Evolutionary conservation across 768 basidiomycete species (phyloP).

Genomic region (Pleurotus eryngii): DNA sequence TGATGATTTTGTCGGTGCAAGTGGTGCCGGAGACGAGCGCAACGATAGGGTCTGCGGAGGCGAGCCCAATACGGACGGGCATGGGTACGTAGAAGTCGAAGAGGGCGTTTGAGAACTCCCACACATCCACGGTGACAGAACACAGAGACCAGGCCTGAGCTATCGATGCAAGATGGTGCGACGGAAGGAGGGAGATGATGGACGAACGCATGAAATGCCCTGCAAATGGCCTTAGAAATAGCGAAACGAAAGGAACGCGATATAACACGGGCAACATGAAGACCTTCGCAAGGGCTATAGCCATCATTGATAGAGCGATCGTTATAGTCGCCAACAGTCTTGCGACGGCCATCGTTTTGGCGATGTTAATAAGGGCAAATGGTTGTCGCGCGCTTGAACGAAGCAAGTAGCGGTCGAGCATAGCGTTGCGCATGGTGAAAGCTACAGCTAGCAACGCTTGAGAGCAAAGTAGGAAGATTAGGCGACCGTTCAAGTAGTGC

Average conservation of each 20-base stretch:
- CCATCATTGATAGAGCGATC: constrained; percentile 32
- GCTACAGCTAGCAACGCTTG: constrained; percentile 45
- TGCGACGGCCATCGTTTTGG: constrained; percentile 32
- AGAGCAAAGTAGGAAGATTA: constrained; percentile 55
- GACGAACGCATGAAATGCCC: constrained; percentile 59
- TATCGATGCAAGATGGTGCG: constrained; percentile 42
- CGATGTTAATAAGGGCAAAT: constrained; percentile 21
- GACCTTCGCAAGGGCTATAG: constrained; percentile 47
- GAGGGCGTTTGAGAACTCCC: constrained; percentile 61
- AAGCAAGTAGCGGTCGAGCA: constrained; percentile 58
- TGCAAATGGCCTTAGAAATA: constrained; percentile 55
- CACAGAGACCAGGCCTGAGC: constrained; percentile 48
- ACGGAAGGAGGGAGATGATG: constrained; percentile 51
- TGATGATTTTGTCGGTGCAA: constrained; percentile 48
- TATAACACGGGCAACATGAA: constrained; percentile 50
- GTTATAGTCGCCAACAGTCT: constrained; percentile 37
- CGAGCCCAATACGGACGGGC: constrained; percentile 43
- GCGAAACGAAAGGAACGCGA: constrained; percentile 48
- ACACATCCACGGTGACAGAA: constrained; percentile 47
- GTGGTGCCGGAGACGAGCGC: constrained; percentile 64
- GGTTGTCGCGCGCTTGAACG: constrained; percentile 20
- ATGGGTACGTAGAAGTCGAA: constrained; percentile 61
- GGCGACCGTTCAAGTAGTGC: constrained; percentile 65
- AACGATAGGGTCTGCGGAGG: constrained; percentile 48
- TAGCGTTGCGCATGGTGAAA: constrained; percentile 55